A percentile compares a stretch with the other conserved stretches of the same genome.
Conservation (phyloP, 768 basidiomycete genomes). For the Sarcodon sp. region DNA sequence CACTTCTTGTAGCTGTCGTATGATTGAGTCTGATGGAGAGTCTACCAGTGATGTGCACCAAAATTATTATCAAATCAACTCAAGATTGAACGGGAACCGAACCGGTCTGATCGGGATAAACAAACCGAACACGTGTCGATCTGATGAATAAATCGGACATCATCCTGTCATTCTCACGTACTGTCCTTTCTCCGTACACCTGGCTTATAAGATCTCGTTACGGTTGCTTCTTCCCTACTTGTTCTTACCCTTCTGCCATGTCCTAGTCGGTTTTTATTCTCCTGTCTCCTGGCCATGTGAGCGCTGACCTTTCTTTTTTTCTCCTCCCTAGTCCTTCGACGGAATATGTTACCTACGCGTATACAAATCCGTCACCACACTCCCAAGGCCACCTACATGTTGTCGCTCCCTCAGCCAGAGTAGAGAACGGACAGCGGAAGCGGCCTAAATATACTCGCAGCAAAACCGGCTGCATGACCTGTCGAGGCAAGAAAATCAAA, state of each 20-base stretch:
- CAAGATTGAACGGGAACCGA: no score
- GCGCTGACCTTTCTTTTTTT: neutral
- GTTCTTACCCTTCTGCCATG: neutral
- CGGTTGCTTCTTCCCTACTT: no score
- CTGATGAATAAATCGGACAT: no score
- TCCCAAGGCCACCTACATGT: constrained; percentile 29
- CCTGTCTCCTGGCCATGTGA: neutral
- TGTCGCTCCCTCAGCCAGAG: constrained; percentile 32
- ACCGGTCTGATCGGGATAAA: no score
- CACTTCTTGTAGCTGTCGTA: no score
- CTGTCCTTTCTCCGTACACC: no score
- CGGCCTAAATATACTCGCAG: constrained; percentile 90
- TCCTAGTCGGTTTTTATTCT: neutral
- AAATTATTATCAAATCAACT: no score
- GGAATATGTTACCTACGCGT: neutral
- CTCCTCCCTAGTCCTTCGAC: neutral
- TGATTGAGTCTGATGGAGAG: no score
- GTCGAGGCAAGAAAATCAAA: constrained; percentile 92
- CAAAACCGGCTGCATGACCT: constrained; percentile 91
- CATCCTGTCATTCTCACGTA: no score
- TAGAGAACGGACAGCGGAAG: constrained; percentile 51
- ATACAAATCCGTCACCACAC: constrained; percentile 17
- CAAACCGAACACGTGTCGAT: no score
- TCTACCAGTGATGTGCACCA: no score
- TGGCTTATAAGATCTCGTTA: no score